Percentiles rank a stretch among this genome's conserved stretches.
Conservation (phyloP, 257 asterid genomes). For the Asclepias syriaca region DNA sequence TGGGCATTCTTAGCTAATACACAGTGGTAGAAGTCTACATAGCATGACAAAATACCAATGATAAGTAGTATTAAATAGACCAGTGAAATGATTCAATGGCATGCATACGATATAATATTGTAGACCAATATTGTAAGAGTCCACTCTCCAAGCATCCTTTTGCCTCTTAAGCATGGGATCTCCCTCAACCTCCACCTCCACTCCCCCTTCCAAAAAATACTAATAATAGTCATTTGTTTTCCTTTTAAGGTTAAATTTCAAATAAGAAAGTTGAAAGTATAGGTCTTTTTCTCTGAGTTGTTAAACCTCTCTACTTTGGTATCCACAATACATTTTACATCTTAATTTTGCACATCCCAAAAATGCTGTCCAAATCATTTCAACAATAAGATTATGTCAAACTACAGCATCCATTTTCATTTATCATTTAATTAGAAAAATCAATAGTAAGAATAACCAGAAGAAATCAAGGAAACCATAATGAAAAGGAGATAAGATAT, state of each 20-base stretch:
- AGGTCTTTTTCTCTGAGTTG: not conserved
- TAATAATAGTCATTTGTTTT: not conserved
- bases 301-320: not conserved
- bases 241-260: not conserved
- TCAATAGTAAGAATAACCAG: not conserved
- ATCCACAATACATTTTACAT: not conserved
- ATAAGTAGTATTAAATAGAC: not conserved
- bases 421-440: not conserved
- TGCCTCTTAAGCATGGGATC: not conserved
- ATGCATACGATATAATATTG: not conserved
- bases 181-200: not conserved
- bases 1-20: not conserved
- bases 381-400: not conserved
- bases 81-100: not conserved
- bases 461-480: not conserved
- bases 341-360: not conserved
- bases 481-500: slow-evolving; percentile 1
- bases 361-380: not conserved
- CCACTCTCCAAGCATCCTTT: not conserved
- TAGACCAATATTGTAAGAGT: not conserved
- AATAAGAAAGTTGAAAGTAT: not conserved
- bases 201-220: not conserved
- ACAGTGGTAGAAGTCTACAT: not conserved
- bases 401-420: too few species aligned
- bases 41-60: not conserved